A percentile compares a stretch with the other conserved stretches of the same genome.
phyloP scores from a whole-genome alignment of 1,284 basidiomycete species.

The Austropuccinia psidii region DNA sequence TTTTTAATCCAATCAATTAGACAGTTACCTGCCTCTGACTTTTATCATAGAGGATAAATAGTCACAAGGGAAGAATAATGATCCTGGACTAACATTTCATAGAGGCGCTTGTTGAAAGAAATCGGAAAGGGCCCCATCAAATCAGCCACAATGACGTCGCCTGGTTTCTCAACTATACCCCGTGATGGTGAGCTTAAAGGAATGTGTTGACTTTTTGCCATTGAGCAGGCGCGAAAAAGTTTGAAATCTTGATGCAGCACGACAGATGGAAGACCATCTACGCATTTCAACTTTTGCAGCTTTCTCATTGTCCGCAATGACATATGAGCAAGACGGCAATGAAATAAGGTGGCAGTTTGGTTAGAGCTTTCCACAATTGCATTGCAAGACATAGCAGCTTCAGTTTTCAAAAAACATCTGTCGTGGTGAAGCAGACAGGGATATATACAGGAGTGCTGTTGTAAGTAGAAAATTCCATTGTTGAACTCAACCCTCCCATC shows the following conservation, averaged over 20 bases:
- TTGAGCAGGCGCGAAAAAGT: neutral
- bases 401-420: too few relatives aligned
- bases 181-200: neutral
- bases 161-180: neutral
- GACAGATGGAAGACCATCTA: neutral
- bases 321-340: neutral
- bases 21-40: neutral
- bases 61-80: too few relatives aligned
- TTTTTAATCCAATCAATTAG: neutral
- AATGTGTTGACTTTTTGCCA: neutral
- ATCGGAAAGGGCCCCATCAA: neutral
- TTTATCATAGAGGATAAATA: too few relatives aligned
- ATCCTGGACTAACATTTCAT: neutral
- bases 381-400: too few relatives aligned
- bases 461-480: too few relatives aligned
- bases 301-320: neutral
- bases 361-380: too few relatives aligned
- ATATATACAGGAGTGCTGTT: too few relatives aligned
- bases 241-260: neutral
- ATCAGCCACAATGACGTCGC: neutral
- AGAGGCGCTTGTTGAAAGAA: neutral
- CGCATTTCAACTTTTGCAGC: neutral
- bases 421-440: too few relatives aligned
- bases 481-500: neutral
- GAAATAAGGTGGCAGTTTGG: too few relatives aligned